Conservation (phyloP, 225 moss, liverwort and hornwort genomes). For the Sphagnum tenellum region DNA sequence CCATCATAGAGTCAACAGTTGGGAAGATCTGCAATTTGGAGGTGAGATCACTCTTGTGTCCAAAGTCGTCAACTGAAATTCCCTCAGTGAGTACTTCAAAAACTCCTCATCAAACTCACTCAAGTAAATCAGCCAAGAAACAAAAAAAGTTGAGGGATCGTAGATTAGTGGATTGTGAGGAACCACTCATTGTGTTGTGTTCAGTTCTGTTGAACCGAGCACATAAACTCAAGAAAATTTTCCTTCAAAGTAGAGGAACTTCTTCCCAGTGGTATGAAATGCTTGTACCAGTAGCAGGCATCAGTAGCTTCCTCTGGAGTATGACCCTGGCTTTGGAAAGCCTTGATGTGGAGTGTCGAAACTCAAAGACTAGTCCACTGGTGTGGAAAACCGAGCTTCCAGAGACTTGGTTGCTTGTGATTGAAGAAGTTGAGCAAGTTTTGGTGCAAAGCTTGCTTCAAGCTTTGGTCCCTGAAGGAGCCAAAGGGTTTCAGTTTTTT, state of each 20-base stretch:
- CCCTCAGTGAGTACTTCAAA: background rate
- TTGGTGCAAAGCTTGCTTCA: conserved; percentile 45
- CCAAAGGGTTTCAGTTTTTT: conserved; percentile 42
- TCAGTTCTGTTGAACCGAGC: conserved; percentile 20
- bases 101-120: too few relatives aligned
- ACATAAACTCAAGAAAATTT: conserved; percentile 10
- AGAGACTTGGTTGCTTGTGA: conserved; percentile 33
- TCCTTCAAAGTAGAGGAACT: conserved; percentile 10
- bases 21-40: conserved; percentile 27
- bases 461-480: conserved; percentile 47
- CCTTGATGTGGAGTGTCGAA: conserved; percentile 36
- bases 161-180: conserved; percentile 1
- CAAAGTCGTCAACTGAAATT: conserved; percentile 18
- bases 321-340: conserved; percentile 39
- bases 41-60: conserved; percentile 22
- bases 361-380: conserved; percentile 18
- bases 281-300: conserved; percentile 35
- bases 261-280: conserved; percentile 26
- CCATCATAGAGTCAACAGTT: conserved; percentile 29
- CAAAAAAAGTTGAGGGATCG: conserved; percentile 23
- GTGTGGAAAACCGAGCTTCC: conserved; percentile 65
- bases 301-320: conserved; percentile 69
- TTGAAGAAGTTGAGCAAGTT: conserved; percentile 44
- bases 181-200: conserved; percentile 22
- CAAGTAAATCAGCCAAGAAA: conserved; percentile 1